A percentile compares a stretch with the other conserved stretches of the same genome.
Evolutionary conservation across 768 basidiomycete genomes (phyloP).

Genomic region (Pisolithus marmoratus): DNA sequence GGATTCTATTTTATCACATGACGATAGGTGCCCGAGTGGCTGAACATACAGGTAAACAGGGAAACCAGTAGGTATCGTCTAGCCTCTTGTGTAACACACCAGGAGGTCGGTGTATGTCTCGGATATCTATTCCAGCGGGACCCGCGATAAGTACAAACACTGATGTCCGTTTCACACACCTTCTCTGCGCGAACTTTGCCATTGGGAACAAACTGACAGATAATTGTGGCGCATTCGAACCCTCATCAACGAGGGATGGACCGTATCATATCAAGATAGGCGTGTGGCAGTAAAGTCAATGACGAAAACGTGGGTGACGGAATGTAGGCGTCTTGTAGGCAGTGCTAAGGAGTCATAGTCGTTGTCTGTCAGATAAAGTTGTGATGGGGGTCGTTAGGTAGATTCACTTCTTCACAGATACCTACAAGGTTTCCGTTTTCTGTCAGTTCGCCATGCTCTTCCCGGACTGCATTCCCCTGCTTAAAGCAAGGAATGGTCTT

Average conservation of each 20-base stretch:
- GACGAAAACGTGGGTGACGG: slow-evolving; percentile 26
- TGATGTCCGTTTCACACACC: slow-evolving; percentile 36
- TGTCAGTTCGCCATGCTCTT: slow-evolving; percentile 50
- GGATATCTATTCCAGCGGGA: slow-evolving; percentile 46
- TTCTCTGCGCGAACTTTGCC: slow-evolving; percentile 62
- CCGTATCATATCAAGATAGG: slow-evolving; percentile 29
- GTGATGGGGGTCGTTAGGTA: slow-evolving; percentile 11
- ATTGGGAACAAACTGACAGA: slow-evolving; percentile 73
- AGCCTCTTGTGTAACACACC: slow-evolving; percentile 40
- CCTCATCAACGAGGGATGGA: slow-evolving; percentile 69
- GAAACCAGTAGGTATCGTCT: not conserved
- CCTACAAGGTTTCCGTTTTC: slow-evolving; percentile 39
- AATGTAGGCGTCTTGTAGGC: slow-evolving; percentile 86
- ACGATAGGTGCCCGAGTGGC: not conserved
- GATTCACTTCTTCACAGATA: slow-evolving; percentile 9
- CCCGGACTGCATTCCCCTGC: slow-evolving; percentile 69
- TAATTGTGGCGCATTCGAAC: slow-evolving; percentile 74
- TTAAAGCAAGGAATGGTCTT: slow-evolving; percentile 80
- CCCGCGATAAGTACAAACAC: slow-evolving; percentile 7
- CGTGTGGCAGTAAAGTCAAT: slow-evolving; percentile 8
- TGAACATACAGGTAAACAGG: not conserved
- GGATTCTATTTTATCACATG: slow-evolving; percentile 6
- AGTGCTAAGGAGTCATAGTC: slow-evolving; percentile 78
- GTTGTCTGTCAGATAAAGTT: slow-evolving; percentile 79
- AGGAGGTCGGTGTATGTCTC: slow-evolving; percentile 65